These are phyloP conservation scores for Bipolaris gigantea DNA, from an alignment of 2,329 filamentous ascomycete species.

Conservation along the genomic window DNA sequence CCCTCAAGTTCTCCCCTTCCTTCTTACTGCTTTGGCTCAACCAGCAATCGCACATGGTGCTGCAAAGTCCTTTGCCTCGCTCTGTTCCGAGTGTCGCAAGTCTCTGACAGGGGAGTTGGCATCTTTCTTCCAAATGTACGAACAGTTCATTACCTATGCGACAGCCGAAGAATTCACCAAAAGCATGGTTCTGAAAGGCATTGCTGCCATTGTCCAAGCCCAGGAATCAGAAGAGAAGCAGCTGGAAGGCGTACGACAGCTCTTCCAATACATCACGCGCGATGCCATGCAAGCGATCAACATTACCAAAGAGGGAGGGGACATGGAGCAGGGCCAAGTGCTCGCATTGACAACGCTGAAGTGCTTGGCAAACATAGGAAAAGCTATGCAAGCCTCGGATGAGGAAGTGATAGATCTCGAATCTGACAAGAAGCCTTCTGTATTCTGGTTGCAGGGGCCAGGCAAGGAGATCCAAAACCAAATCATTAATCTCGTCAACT, in stretches of 20 bases:
- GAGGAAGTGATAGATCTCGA: slow-evolving; percentile 72
- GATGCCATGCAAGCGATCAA: slow-evolving; percentile 56
- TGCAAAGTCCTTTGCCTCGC: slow-evolving; percentile 71
- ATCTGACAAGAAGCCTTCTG: slow-evolving; percentile 44
- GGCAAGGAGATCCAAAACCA: slow-evolving; percentile 56
- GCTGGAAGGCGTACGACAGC: slow-evolving; percentile 56
- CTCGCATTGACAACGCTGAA: slow-evolving; percentile 60
- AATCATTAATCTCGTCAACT: slow-evolving; percentile 56
- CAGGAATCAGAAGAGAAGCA: slow-evolving; percentile 61
- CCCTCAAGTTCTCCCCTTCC: slow-evolving; percentile 70
- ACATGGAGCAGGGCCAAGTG: slow-evolving; percentile 48
- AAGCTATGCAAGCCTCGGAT: slow-evolving; percentile 68
- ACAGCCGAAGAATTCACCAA: slow-evolving; percentile 69
- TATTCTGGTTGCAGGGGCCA: slow-evolving; percentile 54
- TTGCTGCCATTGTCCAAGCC: slow-evolving; percentile 75
- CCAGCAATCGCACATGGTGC: slow-evolving; percentile 65
- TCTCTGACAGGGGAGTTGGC: slow-evolving; percentile 68
- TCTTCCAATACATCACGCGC: slow-evolving; percentile 63
- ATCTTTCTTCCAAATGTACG: slow-evolving; percentile 72
- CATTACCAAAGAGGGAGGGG: slow-evolving; percentile 36
- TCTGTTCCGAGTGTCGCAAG: slow-evolving; percentile 74
- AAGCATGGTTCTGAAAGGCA: slow-evolving; percentile 72
- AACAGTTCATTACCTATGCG: slow-evolving; percentile 61
- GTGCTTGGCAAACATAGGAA: slow-evolving; percentile 71
- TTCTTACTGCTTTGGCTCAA: slow-evolving; percentile 71